Evolutionary conservation across 73 alveolate species (phyloP).

Genomic region (Stentor roeselii): DNA sequence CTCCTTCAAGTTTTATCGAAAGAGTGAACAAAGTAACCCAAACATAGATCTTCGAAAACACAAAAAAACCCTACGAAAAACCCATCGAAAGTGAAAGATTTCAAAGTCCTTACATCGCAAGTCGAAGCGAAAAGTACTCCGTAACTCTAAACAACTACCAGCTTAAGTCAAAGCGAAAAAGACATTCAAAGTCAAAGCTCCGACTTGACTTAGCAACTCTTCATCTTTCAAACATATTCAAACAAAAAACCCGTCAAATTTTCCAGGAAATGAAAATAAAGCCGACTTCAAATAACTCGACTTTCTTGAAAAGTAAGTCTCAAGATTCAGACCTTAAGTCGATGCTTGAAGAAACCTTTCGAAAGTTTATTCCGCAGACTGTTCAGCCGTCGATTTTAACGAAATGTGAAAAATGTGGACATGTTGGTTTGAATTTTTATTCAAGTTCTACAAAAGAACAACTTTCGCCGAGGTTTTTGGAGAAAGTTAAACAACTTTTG

Average conservation of each 20-base stretch:
- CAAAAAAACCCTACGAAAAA: not conserved
- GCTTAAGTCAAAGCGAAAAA: not conserved
- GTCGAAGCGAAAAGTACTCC: not conserved
- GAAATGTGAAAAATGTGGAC: slow-evolving; percentile 16
- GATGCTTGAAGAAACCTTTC: not conserved
- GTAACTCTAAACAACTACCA: not conserved
- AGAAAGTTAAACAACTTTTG: not conserved
- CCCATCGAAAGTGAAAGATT: not conserved
- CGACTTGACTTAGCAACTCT: not conserved
- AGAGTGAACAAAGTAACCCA: not conserved
- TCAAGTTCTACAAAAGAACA: not conserved
- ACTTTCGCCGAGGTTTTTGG: slow-evolving; percentile 19
- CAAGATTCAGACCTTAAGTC: not conserved
- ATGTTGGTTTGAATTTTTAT: not conserved
- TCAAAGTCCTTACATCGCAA: not conserved
- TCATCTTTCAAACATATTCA: not conserved
- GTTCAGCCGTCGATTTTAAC: not conserved
- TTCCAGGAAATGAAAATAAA: too few relatives aligned
- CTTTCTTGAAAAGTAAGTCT: not conserved
- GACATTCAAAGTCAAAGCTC: not conserved
- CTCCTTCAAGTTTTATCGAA: not conserved
- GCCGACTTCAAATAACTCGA: too few relatives aligned
- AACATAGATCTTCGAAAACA: not conserved
- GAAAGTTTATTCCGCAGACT: not conserved
- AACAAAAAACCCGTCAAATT: not conserved